phyloP scores from a whole-genome alignment of 495 filamentous ascomycete species.

The Sabuloglossum arenarium region DNA sequence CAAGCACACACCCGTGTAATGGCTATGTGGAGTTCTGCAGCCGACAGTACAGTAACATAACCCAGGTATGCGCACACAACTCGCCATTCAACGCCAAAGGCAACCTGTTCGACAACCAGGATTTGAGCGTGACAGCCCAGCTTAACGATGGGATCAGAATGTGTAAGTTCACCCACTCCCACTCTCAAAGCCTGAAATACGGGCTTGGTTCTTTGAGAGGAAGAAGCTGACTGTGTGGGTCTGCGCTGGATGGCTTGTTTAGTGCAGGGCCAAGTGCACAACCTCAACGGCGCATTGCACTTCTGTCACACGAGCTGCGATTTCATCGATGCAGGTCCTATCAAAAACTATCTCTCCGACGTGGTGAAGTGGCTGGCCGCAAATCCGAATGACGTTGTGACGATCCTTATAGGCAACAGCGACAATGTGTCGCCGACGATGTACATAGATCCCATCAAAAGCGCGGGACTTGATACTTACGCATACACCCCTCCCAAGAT shows the following conservation, averaged over 20 bases:
- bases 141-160: constrained; percentile 78
- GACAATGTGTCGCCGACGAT: constrained; percentile 41
- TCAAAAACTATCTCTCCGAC: constrained; percentile 47
- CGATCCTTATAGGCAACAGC: constrained; percentile 68
- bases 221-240: background rate
- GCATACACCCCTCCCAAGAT: constrained; percentile 49
- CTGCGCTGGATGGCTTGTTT: background rate
- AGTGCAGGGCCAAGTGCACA: constrained; percentile 75
- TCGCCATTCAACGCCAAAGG: constrained; percentile 53
- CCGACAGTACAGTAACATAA: constrained; percentile 75
- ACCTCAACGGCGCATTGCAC: constrained; percentile 34
- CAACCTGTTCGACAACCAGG: constrained; percentile 63
- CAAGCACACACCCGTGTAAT: constrained; percentile 68
- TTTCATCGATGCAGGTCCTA: constrained; percentile 55
- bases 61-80: constrained; percentile 71
- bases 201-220: background rate
- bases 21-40: constrained; percentile 65
- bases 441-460: constrained; percentile 38
- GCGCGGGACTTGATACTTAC: constrained; percentile 44
- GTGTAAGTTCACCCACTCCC: constrained; percentile 22
- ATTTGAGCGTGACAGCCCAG: constrained; percentile 44
- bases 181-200: background rate
- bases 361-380: constrained; percentile 51
- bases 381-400: constrained; percentile 83
- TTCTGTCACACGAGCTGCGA: constrained; percentile 64